phyloP scores from a whole-genome alignment of 768 basidiomycete species.

The Sarcodon aspratus region DNA sequence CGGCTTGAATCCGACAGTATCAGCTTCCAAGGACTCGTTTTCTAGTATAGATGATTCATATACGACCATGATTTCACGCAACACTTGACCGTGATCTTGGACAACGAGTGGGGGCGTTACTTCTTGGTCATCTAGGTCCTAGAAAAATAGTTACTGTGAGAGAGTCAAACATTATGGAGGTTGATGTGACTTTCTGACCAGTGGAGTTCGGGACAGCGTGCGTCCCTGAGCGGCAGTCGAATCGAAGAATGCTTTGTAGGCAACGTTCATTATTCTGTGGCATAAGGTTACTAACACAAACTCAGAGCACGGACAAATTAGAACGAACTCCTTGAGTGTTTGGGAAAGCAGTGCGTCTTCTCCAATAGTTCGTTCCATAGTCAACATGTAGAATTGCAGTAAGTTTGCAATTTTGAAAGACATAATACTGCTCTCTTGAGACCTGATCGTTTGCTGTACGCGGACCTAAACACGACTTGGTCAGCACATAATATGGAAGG shows the following conservation, averaged over 20 bases:
- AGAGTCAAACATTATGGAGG: not conserved
- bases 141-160: not conserved
- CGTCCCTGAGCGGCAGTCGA: conserved; percentile 80
- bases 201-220: conserved; percentile 37
- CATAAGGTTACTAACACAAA: not conserved
- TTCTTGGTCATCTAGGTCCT: conserved; percentile 63
- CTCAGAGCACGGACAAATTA: not conserved
- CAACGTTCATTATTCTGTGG: conserved; percentile 63
- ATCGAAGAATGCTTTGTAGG: conserved; percentile 81
- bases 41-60: conserved; percentile 81
- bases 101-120: conserved; percentile 67
- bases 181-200: conserved; percentile 28
- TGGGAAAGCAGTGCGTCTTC: conserved; percentile 65
- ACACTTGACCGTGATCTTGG: conserved; percentile 71
- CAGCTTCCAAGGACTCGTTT: conserved; percentile 30
- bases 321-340: conserved; percentile 62
- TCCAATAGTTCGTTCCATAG: conserved; percentile 89
- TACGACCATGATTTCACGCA: conserved; percentile 83
- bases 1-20: conserved; percentile 42
- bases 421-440: conserved; percentile 87
- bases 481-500: not conserved
- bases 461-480: conserved; percentile 40
- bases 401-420: conserved; percentile 91
- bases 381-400: conserved; percentile 88
- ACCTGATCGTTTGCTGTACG: conserved; percentile 87